phyloP scores from a whole-genome alignment of 345 rosid species.

The Citrus sp. region DNA sequence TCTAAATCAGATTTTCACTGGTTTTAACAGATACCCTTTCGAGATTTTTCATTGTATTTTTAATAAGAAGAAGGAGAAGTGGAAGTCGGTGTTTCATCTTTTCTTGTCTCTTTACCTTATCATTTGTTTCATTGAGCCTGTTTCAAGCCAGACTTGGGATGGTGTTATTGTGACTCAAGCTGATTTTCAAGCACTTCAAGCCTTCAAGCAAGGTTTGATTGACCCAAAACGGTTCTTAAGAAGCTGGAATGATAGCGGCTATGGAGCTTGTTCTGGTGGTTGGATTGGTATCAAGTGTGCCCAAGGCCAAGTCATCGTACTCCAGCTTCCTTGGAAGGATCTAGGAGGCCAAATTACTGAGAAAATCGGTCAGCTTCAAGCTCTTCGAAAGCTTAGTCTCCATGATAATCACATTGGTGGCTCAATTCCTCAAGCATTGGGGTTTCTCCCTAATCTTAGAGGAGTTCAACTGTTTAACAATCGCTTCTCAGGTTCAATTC shows the following conservation, averaged over 20 bases:
- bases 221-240: conserved; percentile 68
- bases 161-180: conserved; percentile 71
- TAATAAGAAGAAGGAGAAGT: conserved; percentile 27
- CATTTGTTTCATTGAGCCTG: conserved; percentile 18
- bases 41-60: conserved; percentile 7
- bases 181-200: conserved; percentile 78
- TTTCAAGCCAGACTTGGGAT: conserved; percentile 55
- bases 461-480: conserved; percentile 92
- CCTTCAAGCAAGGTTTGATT: conserved; percentile 55
- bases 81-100: conserved; percentile 13
- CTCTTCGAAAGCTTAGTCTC: conserved; percentile 76
- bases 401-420: conserved; percentile 80
- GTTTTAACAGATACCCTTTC: conserved; percentile 6
- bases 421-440: conserved; percentile 49
- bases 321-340: conserved; percentile 92
- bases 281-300: conserved; percentile 97
- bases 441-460: conserved; percentile 74
- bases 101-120: conserved; percentile 24
- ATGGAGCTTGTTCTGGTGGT: conserved; percentile 78
- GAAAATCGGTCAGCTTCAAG: conserved; percentile 79
- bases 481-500: conserved; percentile 73
- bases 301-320: conserved; percentile 74
- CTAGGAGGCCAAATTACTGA: conserved; percentile 79
- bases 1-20: neutral
- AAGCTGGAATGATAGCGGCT: conserved; percentile 79